These are phyloP conservation scores for Grigorovia transvaalensis DNA, from an alignment of 805 yeast genomes.

Conservation along the genomic window DNA sequence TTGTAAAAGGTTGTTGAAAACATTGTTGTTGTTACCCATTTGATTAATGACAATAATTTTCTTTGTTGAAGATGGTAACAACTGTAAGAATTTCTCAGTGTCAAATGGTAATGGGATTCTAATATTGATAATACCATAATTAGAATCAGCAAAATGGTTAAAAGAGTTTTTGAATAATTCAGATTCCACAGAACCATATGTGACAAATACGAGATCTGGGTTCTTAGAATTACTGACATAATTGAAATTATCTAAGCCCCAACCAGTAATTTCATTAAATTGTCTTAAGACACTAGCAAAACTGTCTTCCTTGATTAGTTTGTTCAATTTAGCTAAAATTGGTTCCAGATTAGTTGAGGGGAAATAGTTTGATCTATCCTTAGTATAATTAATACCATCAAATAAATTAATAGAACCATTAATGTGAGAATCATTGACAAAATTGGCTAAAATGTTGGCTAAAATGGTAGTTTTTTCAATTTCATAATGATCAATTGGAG, in stretches of 20 bases:
- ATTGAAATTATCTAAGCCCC: conserved; percentile 29
- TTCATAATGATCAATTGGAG: conserved; percentile 54
- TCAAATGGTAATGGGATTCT: conserved; percentile 79
- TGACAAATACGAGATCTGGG: conserved; percentile 68
- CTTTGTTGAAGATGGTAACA: conserved; percentile 49
- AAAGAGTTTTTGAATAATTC: conserved; percentile 35
- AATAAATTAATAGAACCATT: conserved; percentile 55
- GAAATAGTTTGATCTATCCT: conserved; percentile 7
- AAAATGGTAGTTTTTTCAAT: conserved; percentile 58
- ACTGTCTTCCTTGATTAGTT: conserved; percentile 9
- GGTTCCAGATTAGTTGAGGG: conserved; percentile 4
- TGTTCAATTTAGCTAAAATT: conserved; percentile 5
- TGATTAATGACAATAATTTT: conserved; percentile 63
- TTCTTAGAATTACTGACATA: conserved; percentile 47
- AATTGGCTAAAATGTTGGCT: conserved; percentile 50
- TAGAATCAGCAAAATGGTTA: conserved; percentile 12
- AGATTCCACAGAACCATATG: conserved; percentile 65
- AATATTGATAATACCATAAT: conserved; percentile 51
- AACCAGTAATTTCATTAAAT: conserved; percentile 20
- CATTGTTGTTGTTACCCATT: conserved; percentile 25
- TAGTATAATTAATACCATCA: conserved; percentile 55
- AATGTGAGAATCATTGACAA: conserved; percentile 8
- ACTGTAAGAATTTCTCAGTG: conserved; percentile 43
- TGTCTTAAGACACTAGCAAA: conserved; percentile 19
- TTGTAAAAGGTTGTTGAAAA: conserved; percentile 43